phyloP scores from a whole-genome alignment of 257 asterid genomes.

The Leptodermis oblonga region DNA sequence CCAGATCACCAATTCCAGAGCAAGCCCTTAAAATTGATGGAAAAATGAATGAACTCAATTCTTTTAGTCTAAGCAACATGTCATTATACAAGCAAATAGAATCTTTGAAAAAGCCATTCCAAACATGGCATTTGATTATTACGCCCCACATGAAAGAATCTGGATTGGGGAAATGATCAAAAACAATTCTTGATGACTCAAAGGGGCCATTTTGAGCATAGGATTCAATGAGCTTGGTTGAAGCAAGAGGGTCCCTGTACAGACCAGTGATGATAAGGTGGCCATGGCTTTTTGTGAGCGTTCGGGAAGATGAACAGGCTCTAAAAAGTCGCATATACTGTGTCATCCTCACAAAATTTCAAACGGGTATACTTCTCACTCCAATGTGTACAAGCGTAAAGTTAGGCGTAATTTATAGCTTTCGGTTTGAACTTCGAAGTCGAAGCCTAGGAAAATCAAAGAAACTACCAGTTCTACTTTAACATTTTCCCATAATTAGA shows the following conservation, averaged over 20 bases:
- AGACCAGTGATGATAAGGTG: constrained; percentile 58
- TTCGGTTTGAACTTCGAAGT: neutral
- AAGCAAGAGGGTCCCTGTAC: constrained; percentile 53
- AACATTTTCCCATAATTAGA: neutral
- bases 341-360: constrained; percentile 35
- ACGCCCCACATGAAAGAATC: constrained; percentile 97
- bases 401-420: neutral
- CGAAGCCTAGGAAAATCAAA: neutral
- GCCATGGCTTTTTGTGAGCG: constrained; percentile 56
- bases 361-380: neutral
- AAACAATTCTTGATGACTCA: constrained; percentile 45
- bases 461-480: neutral
- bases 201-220: constrained; percentile 61
- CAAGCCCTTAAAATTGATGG: constrained; percentile 83
- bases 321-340: constrained; percentile 79
- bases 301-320: constrained; percentile 50
- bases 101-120: constrained; percentile 58
- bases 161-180: constrained; percentile 51
- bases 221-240: constrained; percentile 90
- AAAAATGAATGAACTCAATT: constrained; percentile 46
- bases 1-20: constrained; percentile 55
- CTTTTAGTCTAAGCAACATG: constrained; percentile 37
- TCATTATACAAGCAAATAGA: constrained; percentile 48
- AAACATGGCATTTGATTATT: constrained; percentile 64
- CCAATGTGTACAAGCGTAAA: neutral